These are phyloP conservation scores for Hemerocallis citrina DNA, from an alignment of 106 monocot genomes.

Conservation along the genomic window DNA sequence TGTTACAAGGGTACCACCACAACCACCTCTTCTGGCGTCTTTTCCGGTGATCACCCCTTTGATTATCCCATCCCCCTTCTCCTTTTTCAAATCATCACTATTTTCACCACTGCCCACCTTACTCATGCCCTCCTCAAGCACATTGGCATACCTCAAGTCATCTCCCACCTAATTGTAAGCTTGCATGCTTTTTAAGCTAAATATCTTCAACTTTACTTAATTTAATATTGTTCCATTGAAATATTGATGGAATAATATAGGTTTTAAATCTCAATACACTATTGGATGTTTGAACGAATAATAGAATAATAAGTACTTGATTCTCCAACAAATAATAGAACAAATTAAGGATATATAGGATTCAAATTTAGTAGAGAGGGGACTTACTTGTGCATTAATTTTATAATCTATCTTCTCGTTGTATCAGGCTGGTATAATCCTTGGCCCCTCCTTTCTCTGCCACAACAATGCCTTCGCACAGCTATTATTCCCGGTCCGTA, in stretches of 20 bases:
- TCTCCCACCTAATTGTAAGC: conserved; percentile 47
- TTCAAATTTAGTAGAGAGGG: too few relatives aligned
- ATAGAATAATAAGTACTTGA: too few relatives aligned
- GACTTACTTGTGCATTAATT: not conserved
- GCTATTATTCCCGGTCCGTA: not conserved
- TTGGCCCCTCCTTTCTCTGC: not conserved
- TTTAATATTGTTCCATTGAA: not conserved
- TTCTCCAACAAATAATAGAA: too few relatives aligned
- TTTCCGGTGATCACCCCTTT: conserved; percentile 33
- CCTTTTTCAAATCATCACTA: conserved; percentile 35
- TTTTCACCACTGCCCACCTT: conserved; percentile 25
- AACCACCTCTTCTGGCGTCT: conserved; percentile 33
- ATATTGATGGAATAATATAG: not conserved
- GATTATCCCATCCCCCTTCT: conserved; percentile 51
- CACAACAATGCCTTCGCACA: not conserved
- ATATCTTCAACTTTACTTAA: not conserved
- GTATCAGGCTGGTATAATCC: conserved; percentile 6
- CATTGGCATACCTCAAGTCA: conserved; percentile 28
- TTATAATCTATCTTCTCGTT: not conserved
- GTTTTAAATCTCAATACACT: not conserved
- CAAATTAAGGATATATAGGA: too few relatives aligned
- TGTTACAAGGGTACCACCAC: conserved; percentile 28
- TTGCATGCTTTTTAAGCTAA: too few relatives aligned
- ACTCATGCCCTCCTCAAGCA: conserved; percentile 41
- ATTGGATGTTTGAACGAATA: not conserved